Percentiles rank a stretch among this genome's conserved stretches.
Conservation (phyloP, 2,329 filamentous ascomycete species). For the Verticillium isaacii region DNA sequence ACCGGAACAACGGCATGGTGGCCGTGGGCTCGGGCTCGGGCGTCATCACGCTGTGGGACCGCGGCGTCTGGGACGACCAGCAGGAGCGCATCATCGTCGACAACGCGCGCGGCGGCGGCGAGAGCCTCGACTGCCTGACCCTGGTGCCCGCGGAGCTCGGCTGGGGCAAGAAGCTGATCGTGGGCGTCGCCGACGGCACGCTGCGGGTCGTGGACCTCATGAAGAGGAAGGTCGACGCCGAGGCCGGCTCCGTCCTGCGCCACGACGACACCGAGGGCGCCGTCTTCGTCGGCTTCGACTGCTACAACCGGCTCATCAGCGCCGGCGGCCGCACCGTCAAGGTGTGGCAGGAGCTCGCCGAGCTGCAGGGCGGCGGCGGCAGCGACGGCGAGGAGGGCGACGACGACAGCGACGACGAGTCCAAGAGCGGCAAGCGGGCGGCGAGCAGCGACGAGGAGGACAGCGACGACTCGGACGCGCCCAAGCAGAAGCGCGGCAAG, state of each 20-base stretch:
- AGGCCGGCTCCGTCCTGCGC: conserved; percentile 42
- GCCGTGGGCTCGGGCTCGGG: conserved; percentile 74
- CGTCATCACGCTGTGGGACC: conserved; percentile 89
- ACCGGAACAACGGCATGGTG: conserved; percentile 66
- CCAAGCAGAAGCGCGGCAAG: conserved; percentile 44
- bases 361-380: conserved; percentile 35
- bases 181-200: conserved; percentile 76
- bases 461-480: conserved; percentile 39
- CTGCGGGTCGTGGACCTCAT: conserved; percentile 74
- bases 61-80: conserved; percentile 91
- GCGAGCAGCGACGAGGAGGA: conserved; percentile 42
- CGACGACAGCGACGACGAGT: conserved; percentile 35
- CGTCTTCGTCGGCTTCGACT: conserved; percentile 77
- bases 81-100: conserved; percentile 83
- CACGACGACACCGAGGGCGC: conserved; percentile 90
- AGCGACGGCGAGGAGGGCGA: conserved; percentile 44
- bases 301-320: conserved; percentile 79
- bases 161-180: conserved; percentile 68
- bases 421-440: conserved; percentile 42
- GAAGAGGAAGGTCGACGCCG: conserved; percentile 63
- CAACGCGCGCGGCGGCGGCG: conserved; percentile 55
- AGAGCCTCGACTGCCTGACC: conserved; percentile 76
- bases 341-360: conserved; percentile 82
- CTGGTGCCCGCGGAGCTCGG: conserved; percentile 67
- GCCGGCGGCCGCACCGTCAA: conserved; percentile 84